These are phyloP conservation scores for Dictyostelium brefeldianum DNA, from an alignment of 78 protist species.

Conservation along the genomic window DNA sequence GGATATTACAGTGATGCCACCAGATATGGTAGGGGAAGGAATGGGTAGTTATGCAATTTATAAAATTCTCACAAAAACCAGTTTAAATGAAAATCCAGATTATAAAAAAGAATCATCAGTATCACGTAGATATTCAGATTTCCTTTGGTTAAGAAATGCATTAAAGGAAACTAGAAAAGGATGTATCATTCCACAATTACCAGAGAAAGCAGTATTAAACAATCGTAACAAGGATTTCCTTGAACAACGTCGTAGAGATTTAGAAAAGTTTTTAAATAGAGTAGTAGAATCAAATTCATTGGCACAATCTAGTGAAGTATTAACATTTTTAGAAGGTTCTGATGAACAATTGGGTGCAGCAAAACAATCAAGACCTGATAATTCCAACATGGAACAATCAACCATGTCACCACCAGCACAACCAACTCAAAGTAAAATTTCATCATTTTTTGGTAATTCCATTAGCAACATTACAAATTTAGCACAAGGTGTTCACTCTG, in stretches of 20 bases:
- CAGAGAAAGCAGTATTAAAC: slow-evolving; percentile 80
- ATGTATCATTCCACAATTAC: slow-evolving; percentile 69
- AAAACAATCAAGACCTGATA: slow-evolving; percentile 22
- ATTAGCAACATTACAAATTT: slow-evolving; percentile 2
- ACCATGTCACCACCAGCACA: slow-evolving; percentile 31
- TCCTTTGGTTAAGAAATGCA: slow-evolving; percentile 74
- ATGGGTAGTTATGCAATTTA: slow-evolving; percentile 46
- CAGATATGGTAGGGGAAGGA: slow-evolving; percentile 73
- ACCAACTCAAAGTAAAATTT: slow-evolving; percentile 34
- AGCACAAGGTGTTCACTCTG: slow-evolving; percentile 47
- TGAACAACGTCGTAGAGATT: slow-evolving; percentile 76
- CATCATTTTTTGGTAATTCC: slow-evolving; percentile 42
- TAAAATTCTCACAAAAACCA: slow-evolving; percentile 21
- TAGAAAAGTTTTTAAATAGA: slow-evolving; percentile 80
- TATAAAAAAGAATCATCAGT: slow-evolving; percentile 51
- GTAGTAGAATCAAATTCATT: slow-evolving; percentile 64
- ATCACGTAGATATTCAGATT: slow-evolving; percentile 74
- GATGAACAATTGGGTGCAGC: slow-evolving; percentile 63
- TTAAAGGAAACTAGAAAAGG: slow-evolving; percentile 82
- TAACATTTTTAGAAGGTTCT: slow-evolving; percentile 64
- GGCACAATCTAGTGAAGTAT: slow-evolving; percentile 47
- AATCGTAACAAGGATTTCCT: slow-evolving; percentile 74
- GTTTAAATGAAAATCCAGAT: slow-evolving; percentile 64
- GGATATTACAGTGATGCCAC: slow-evolving; percentile 56
- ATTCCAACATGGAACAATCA: slow-evolving; percentile 3